These are phyloP conservation scores for Neoascochyta sp. DNA, from an alignment of 2,329 filamentous ascomycete species.

Conservation along the genomic window DNA sequence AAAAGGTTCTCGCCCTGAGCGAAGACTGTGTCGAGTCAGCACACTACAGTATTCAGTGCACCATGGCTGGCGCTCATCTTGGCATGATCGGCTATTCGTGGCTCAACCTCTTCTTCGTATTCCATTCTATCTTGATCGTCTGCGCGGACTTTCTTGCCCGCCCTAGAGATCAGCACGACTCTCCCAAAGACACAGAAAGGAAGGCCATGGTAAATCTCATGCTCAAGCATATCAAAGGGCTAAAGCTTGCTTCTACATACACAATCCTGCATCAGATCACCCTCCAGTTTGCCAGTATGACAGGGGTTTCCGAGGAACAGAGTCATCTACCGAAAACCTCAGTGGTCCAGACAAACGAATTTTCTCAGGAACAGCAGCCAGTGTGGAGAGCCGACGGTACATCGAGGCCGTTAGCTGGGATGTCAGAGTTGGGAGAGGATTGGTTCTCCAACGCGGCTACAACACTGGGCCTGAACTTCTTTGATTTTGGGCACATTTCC, in stretches of 20 bases:
- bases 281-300: conserved; percentile 23
- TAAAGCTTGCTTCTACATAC: conserved; percentile 21
- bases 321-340: conserved; percentile 1
- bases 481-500: too few relatives aligned
- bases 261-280: conserved; percentile 19
- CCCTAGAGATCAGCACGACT: conserved; percentile 15
- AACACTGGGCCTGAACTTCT: conserved; percentile 20
- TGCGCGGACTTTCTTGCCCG: conserved; percentile 28
- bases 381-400: conserved; percentile 6
- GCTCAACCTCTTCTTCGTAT: conserved; percentile 24
- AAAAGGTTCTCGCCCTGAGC: conserved; percentile 13
- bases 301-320: conserved; percentile 13
- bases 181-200: conserved; percentile 16
- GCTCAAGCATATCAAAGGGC: conserved; percentile 12
- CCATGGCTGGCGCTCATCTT: conserved; percentile 13
- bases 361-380: conserved; percentile 3
- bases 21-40: conserved; percentile 29
- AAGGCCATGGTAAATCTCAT: conserved; percentile 20
- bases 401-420: conserved; percentile 7
- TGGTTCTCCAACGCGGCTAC: conserved; percentile 20
- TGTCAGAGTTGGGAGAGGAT: conserved; percentile 17
- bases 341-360: conserved; percentile 1
- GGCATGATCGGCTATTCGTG: conserved; percentile 19
- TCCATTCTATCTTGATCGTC: conserved; percentile 23
- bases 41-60: conserved; percentile 18